Evolutionary conservation across 768 basidiomycete species (phyloP).

Genomic region (Naganishia onofrii): DNA sequence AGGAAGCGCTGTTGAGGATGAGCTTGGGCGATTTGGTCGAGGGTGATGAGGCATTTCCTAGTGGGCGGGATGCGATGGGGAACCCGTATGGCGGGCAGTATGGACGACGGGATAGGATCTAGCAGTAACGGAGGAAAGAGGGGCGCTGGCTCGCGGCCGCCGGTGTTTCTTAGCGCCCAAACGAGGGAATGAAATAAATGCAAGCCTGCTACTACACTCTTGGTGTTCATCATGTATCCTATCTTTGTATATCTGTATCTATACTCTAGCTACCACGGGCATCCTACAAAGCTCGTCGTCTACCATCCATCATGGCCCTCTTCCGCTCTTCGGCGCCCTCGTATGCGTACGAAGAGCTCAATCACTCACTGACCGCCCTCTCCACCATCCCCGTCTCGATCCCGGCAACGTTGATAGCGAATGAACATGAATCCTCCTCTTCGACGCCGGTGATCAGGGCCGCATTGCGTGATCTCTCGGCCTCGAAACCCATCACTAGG

Average conservation of each 20-base stretch:
- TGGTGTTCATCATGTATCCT: background rate
- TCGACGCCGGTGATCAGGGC: conserved; percentile 34
- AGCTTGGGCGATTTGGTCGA: conserved; percentile 15
- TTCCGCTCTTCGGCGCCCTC: conserved; percentile 14
- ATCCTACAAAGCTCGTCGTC: too few species aligned
- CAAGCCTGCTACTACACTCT: background rate
- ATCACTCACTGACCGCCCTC: conserved; percentile 32
- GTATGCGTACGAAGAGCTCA: conserved; percentile 28
- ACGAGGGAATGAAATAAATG: background rate
- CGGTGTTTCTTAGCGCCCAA: background rate
- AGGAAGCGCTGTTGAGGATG: conserved; percentile 28
- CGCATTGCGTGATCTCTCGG: conserved; percentile 41
- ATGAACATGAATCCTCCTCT: conserved; percentile 20
- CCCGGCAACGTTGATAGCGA: conserved; percentile 24
- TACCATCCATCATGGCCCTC: conserved; percentile 16
- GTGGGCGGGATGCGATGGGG: background rate
- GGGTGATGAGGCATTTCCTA: background rate
- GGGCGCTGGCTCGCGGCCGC: background rate
- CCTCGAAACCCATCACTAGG: conserved; percentile 35
- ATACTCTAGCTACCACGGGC: too few species aligned
- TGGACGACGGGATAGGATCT: conserved; percentile 12
- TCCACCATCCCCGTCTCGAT: conserved; percentile 33
- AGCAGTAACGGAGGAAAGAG: background rate
- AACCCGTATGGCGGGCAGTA: conserved; percentile 19
- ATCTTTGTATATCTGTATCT: background rate